phyloP scores from a whole-genome alignment of 139 green algal species.

The Micractinium conductrix region DNA sequence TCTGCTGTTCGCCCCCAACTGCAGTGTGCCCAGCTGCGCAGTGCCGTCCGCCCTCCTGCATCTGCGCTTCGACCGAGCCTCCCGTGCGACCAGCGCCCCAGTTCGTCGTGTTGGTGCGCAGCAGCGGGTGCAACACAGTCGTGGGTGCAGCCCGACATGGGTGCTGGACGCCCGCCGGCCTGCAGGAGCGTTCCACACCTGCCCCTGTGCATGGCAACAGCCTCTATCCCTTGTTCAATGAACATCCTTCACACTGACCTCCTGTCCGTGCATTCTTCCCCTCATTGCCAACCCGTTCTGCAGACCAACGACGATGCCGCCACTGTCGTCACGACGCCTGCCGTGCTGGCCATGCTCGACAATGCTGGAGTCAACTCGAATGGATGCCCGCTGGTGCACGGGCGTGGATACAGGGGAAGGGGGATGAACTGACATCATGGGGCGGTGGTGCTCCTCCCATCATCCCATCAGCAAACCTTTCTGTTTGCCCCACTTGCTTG shows the following conservation, averaged over 20 bases:
- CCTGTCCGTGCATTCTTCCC: no score
- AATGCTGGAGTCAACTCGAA: not conserved
- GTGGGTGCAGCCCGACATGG: not conserved
- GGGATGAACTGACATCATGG: no score
- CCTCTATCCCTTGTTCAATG: no score
- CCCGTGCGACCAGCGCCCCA: not conserved
- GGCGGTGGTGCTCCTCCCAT: not conserved
- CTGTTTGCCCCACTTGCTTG: not conserved
- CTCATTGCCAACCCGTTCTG: no score
- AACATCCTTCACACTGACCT: no score
- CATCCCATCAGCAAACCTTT: no score
- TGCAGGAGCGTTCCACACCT: no score
- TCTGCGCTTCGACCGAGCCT: not conserved
- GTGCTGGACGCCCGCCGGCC: not conserved
- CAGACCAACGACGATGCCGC: conserved; percentile 27
- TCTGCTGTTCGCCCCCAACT: not conserved
- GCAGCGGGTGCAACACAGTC: not conserved
- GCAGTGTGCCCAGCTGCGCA: not conserved
- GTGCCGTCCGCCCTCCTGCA: not conserved
- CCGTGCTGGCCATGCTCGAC: not conserved
- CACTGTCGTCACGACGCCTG: not conserved
- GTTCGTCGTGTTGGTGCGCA: conserved; percentile 21
- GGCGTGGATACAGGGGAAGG: not conserved
- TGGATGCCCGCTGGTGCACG: conserved; percentile 8
- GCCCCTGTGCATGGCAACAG: no score